These are phyloP conservation scores for Trichosporon ovoides DNA, from an alignment of 1,284 basidiomycete genomes.

Conservation along the genomic window DNA sequence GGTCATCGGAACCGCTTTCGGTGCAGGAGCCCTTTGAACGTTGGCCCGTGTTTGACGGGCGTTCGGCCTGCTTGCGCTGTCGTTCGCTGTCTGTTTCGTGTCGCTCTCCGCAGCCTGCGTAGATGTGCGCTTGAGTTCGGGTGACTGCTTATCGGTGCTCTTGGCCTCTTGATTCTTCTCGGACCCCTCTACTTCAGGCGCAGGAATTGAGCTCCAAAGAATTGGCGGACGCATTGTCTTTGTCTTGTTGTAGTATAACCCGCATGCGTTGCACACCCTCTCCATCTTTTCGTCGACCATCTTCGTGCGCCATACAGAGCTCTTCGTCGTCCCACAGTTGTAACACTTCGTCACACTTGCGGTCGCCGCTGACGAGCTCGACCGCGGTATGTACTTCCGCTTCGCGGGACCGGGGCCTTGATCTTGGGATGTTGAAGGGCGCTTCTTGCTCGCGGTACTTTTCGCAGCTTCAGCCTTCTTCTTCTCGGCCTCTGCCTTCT, in stretches of 20 bases:
- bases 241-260: conserved; percentile 46
- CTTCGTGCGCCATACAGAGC: conserved; percentile 44
- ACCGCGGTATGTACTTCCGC: not conserved
- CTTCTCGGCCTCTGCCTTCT: too few relatives aligned
- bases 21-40: conserved; percentile 11
- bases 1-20: conserved; percentile 2
- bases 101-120: conserved; percentile 42
- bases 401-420: not conserved
- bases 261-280: conserved; percentile 47
- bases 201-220: conserved; percentile 40
- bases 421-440: not conserved
- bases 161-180: not conserved
- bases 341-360: conserved; percentile 28
- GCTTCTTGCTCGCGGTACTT: too few relatives aligned
- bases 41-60: conserved; percentile 11
- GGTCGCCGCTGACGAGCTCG: not conserved
- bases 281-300: conserved; percentile 33
- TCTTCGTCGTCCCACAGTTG: conserved; percentile 43
- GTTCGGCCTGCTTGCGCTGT: conserved; percentile 12
- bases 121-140: conserved; percentile 35
- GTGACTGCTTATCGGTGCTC: not conserved
- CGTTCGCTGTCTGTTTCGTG: conserved; percentile 32
- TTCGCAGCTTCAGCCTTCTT: too few relatives aligned
- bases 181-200: not conserved
- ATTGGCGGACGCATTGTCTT: conserved; percentile 40